Percentiles rank a stretch among this genome's conserved stretches.
Evolutionary conservation across 345 rosid genomes (phyloP).

Genomic region (Noccaea bulbosa): DNA sequence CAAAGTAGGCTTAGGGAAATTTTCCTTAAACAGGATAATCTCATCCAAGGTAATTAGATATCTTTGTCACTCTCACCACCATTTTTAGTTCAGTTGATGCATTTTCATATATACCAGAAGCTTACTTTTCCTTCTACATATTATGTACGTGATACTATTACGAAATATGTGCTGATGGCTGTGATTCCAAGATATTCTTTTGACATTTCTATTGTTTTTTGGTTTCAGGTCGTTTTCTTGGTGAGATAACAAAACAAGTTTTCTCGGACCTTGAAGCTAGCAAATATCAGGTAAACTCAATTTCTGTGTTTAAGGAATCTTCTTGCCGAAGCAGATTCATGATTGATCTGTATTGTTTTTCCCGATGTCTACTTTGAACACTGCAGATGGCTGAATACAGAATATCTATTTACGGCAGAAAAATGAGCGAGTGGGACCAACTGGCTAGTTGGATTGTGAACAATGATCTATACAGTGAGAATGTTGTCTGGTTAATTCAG

Average conservation of each 20-base stretch:
- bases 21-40: constrained; percentile 99
- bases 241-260: constrained; percentile 91
- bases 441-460: constrained; percentile 99
- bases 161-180: neutral
- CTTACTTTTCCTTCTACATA: constrained; percentile 1
- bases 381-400: constrained; percentile 99
- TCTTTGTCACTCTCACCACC: constrained; percentile 8
- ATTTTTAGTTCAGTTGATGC: neutral
- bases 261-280: constrained; percentile 91
- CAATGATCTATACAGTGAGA: constrained; percentile 93
- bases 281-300: constrained; percentile 81
- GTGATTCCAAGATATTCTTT: neutral
- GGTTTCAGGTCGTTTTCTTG: constrained; percentile 89
- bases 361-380: constrained; percentile 35
- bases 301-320: constrained; percentile 1
- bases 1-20: constrained; percentile 99
- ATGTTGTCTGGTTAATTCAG: constrained; percentile 99
- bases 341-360: constrained; percentile 9
- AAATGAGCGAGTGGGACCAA: constrained; percentile 99
- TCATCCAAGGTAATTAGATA: constrained; percentile 75
- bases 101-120: neutral
- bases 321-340: constrained; percentile 17
- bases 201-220: constrained; percentile 23
- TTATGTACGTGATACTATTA: neutral
- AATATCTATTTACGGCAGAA: constrained; percentile 96